Evolutionary conservation across 2,329 filamentous ascomycete genomes (phyloP), one percentile per base, ranked within the genome.

Genomic region (Arachnopeziza araneosa): DNA sequence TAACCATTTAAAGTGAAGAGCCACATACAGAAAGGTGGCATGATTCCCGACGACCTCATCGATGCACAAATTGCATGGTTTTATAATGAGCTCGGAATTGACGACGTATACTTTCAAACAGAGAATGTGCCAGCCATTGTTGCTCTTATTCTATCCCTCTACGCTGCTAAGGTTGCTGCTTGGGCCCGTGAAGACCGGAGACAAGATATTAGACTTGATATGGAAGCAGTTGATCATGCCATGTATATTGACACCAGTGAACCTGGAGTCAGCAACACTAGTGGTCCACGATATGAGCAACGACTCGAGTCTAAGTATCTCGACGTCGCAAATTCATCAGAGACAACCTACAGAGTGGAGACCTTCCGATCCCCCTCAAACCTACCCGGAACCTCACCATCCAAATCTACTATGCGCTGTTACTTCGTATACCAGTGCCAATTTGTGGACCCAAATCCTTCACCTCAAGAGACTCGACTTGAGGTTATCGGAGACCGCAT

Each of bases 361-460:
- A 97, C 93, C 23, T 99, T 99, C 85, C 88, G 95, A 63, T 97
- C 95, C 2, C 88, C 90, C 2, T 93, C 89, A 64, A 85, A 88
- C 32, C 80, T 98, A 50, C 90, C 90, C 9, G 82, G 80, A 61
- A 78, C 85, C 52, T 52, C 44, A 24, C 83, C 84, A 62, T 87
- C 88, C 59, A 88, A 92, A 71, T 87, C 93, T 60, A 91, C 93
- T 58, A 81, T 99, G 59, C 89, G 95, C 64, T 99, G 95, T 80
- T 99, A 99, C 80, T 99, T 99, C 73, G 92, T 99, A 68, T 99
- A 99, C 80, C 91, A 96, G 76, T 96, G 93, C 76, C 86, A 89
- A 71, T 99, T 98, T 76, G 86, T 85, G 67, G 85, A 93, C 69
- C 80, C 88, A 9, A 86, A 86, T 64, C 90, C 93, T 0, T 78